Conservation (phyloP, 129 eudicot genomes). For the Pittosporum tobira region DNA sequence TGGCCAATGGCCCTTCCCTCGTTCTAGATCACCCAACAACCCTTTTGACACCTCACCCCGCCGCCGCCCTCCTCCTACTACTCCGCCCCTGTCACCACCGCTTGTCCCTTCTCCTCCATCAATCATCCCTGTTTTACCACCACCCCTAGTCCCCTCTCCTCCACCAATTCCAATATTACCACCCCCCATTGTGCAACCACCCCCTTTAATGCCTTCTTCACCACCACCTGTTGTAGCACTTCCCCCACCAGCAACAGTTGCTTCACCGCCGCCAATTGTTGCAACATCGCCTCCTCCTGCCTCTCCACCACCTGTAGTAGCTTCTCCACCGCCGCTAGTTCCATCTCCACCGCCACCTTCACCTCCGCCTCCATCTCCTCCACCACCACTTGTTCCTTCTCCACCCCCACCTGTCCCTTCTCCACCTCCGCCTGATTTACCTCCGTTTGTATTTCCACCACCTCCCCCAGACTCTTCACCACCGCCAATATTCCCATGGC, state of each 20-base stretch:
- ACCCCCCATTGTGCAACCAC: conserved; percentile 3
- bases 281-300: neutral
- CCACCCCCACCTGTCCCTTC: conserved; percentile 4
- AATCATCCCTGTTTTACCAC: neutral
- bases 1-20: conserved; percentile 61
- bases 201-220: neutral
- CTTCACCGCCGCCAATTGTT: neutral
- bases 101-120: conserved; percentile 22
- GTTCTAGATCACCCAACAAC: conserved; percentile 29
- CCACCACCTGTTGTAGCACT: conserved; percentile 15
- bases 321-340: neutral
- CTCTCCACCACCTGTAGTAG: conserved; percentile 2
- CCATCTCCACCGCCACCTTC: conserved; percentile 7
- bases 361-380: neutral
- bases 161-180: conserved; percentile 5
- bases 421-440: neutral
- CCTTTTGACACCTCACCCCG: conserved; percentile 23
- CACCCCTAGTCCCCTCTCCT: neutral
- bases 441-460: conserved; percentile 9
- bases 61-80: neutral
- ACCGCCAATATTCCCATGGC: conserved; percentile 13
- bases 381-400: neutral
- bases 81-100: conserved; percentile 15
- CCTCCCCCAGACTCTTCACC: conserved; percentile 2
- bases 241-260: conserved; percentile 11